Base-by-base conservation (phyloP, 2,329 filamentous ascomycete genomes). In the Aspergillus chevalieri region DNA sequence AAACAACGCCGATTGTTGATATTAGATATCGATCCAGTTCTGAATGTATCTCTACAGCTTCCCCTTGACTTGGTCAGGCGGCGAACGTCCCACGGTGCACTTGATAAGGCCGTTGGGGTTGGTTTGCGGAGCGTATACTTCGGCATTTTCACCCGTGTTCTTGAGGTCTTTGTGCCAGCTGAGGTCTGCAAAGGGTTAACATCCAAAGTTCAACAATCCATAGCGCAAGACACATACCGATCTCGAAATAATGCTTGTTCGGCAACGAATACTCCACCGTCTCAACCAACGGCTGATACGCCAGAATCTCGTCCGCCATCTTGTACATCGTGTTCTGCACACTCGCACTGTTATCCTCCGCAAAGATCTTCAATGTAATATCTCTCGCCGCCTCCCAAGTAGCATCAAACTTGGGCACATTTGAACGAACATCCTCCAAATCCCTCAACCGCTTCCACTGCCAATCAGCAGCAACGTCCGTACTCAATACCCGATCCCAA, bases 281-380 rank as follows among this genome's bases (percentile, higher is more conserved):
- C 42, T 85, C 81, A 19, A 90, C 80, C 55, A 84, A 77, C 12
- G 89, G 86, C 21, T 84, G 87, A 19, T 78, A 82, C 7, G 81
- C 85, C 47, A 98, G 77, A 58, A 98, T 95, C 69, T 85, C 77
- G 69, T 92, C 86, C 61, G 82, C 84, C 92, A 98, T 98, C 78
- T 96, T 94, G 78, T 96, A 98, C 93, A 98, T 97, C 53, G 92
- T 97, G 62, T 85, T 85, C 75, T 98, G 93, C 21, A 98, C 93
- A 62, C 89, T 95, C 43, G 93, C 88, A 63, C 89, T 95, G 65
- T 90, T 79, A 65, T 98, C 91, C 65, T 85, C 82, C 39, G 93
- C 92, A 64, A 98, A 98, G 0, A 84, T 87, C 74, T 87, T 87
- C 69, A 96, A 78, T n/a, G 91, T 96, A 67, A 94, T 93, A 47